phyloP scores from a whole-genome alignment of 176 grass and related monocot genomes.

The Aegilops bicornis region DNA sequence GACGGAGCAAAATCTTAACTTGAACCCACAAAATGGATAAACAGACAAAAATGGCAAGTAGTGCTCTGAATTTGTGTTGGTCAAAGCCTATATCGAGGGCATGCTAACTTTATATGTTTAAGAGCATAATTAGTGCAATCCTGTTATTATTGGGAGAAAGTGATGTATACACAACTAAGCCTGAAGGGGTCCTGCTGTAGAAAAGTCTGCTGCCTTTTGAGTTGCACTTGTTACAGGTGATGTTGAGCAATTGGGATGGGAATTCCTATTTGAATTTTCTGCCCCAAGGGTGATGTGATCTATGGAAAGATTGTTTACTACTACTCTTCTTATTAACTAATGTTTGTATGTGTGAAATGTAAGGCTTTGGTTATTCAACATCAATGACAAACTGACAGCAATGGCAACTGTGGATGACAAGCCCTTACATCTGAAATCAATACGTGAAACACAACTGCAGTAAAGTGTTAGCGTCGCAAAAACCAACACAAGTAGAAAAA shows the following conservation, averaged over 20 bases:
- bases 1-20: not conserved
- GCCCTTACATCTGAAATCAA: slow-evolving; percentile 15
- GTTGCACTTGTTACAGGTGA: slow-evolving; percentile 10
- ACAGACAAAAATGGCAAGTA: not conserved
- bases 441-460: not conserved
- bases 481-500: not conserved
- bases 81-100: not conserved
- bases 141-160: not conserved
- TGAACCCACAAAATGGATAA: not conserved
- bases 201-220: not conserved
- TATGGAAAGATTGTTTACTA: not conserved
- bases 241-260: not conserved
- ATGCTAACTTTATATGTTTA: slow-evolving; percentile 18
- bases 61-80: not conserved
- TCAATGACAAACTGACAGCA: not conserved
- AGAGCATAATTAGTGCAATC: not conserved
- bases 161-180: not conserved
- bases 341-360: not conserved
- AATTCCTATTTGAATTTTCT: slow-evolving; percentile 15
- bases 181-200: not conserved
- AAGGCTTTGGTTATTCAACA: slow-evolving; percentile 22
- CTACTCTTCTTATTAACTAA: slow-evolving; percentile 7
- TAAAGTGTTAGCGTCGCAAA: not conserved
- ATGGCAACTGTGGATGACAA: not conserved
- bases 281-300: slow-evolving; percentile 19